Base-by-base conservation (phyloP, 2,329 filamentous ascomycete genomes). In the Epichloe baconii region DNA sequence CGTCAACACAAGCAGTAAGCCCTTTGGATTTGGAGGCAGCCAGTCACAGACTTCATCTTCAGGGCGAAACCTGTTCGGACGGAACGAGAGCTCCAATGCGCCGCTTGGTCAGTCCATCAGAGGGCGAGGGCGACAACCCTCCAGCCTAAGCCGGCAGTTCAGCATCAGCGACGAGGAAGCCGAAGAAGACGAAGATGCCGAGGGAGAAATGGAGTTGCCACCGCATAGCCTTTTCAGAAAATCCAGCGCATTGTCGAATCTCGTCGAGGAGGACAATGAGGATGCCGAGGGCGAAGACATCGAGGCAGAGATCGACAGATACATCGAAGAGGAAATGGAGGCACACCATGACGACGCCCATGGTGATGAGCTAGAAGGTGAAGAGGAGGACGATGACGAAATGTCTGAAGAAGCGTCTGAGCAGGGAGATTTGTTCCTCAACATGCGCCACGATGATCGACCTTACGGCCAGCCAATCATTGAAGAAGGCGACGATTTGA, bases 81-180 rank as follows among this genome's bases (percentile, higher is more conserved):
- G 59, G 23, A 63, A 59, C 26, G 70, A 67, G 37, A 60, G 59
- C 48, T 63, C 64, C 12, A 73, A 66, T 48, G 67, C 66, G 11
- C 72, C 75, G 0, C 67, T 78, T 6, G 75, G 73, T 14, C 71
- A 73, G 48, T 76, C 75, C 10, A 69, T 76, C 34, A 67, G 69
- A 50, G 66, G 68, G 21, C 64, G 62, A 48, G 59, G 62, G 10
- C 63, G 68, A 47, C 68, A 73, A 54, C 77, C 76, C 2, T 81
- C 79, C 7, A 67, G 70, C 21, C 64, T 82, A 40, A 80, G 77
- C 57, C 61, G 64, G 48, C 66, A 69, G 42, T 67, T 67, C 49
- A 64, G 58, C 46, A 60, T 63, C 36, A 55, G 57, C 15, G 62
- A 68, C 21, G 65, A 67, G 14, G 66, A 65, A 31, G 59, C 61